A percentile compares a stretch with the other conserved stretches of the same genome.
phyloP scores from a whole-genome alignment of 2,329 filamentous ascomycete species.

The Diplodia intermedia region DNA sequence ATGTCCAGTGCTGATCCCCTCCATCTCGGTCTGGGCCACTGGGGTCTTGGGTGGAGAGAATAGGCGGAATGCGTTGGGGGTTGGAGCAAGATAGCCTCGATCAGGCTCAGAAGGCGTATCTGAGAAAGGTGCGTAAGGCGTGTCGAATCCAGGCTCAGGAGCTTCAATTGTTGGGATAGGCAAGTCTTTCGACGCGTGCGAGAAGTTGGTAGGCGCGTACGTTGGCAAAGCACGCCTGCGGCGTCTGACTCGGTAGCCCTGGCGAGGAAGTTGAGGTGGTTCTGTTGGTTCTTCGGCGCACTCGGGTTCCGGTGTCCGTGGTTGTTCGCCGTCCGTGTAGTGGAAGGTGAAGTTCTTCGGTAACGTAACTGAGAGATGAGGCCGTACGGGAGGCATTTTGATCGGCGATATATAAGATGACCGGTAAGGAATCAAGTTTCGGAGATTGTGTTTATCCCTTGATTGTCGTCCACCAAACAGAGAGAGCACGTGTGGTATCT shows the following conservation, averaged over 20 bases:
- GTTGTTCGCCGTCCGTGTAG: constrained; percentile 54
- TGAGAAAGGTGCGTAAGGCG: constrained; percentile 33
- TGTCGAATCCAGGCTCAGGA: constrained; percentile 47
- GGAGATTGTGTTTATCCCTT: constrained; percentile 32
- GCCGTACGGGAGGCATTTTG: constrained; percentile 51
- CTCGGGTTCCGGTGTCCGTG: constrained; percentile 56
- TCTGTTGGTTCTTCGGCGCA: constrained; percentile 45
- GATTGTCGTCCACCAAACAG: constrained; percentile 29
- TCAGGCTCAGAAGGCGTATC: constrained; percentile 42
- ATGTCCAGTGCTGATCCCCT: constrained; percentile 40
- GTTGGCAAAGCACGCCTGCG: constrained; percentile 49
- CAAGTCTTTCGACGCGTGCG: constrained; percentile 40
- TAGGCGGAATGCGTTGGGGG: constrained; percentile 45
- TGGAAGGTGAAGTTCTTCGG: constrained; percentile 59
- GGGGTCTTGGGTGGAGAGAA: constrained; percentile 59
- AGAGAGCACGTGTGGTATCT: constrained; percentile 26
- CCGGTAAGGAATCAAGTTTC: constrained; percentile 25
- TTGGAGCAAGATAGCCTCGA: constrained; percentile 53
- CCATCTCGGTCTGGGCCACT: constrained; percentile 48
- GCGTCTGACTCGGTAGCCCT: constrained; percentile 57
- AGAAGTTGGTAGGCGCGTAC: constrained; percentile 37
- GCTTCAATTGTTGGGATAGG: constrained; percentile 60
- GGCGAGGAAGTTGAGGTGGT: constrained; percentile 55
- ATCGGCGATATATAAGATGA: constrained; percentile 24
- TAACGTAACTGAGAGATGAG: constrained; percentile 58